Conservation (phyloP, 768 basidiomycete species). For the Exidia glandulosa region DNA sequence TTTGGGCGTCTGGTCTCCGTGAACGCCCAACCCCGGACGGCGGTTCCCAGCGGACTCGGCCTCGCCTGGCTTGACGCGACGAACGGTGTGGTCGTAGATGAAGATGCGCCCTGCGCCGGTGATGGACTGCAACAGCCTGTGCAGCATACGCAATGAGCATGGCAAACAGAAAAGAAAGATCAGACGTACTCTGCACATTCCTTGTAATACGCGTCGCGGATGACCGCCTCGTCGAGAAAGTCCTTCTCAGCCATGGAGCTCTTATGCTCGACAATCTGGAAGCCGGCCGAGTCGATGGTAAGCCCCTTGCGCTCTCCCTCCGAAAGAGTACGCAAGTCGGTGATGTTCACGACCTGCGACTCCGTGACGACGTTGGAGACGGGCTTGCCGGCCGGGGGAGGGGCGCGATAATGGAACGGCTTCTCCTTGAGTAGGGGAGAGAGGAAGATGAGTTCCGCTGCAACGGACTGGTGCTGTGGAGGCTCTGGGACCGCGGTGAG, state of each 20-base stretch:
- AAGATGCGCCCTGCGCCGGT: constrained; percentile 51
- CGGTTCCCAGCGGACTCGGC: constrained; percentile 4
- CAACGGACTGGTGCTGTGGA: neutral
- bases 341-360: neutral
- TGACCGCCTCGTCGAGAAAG: constrained; percentile 40
- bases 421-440: constrained; percentile 2
- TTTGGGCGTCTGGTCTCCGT: constrained; percentile 34
- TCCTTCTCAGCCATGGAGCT: constrained; percentile 27
- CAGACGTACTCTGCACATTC: constrained; percentile 36
- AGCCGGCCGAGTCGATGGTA: constrained; percentile 32
- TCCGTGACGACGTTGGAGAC: constrained; percentile 3
- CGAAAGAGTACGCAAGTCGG: constrained; percentile 6
- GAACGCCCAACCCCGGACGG: constrained; percentile 25
- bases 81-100: constrained; percentile 51
- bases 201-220: constrained; percentile 45
- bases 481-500: neutral
- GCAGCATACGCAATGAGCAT: neutral
- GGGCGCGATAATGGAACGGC: neutral
- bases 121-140: constrained; percentile 38
- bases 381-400: neutral
- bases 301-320: constrained; percentile 4
- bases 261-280: constrained; percentile 25
- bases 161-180: neutral
- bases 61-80: constrained; percentile 5
- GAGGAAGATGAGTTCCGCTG: constrained; percentile 5